These are phyloP conservation scores for Lyophyllum shimeji DNA, from an alignment of 768 basidiomycete genomes.

Conservation along the genomic window DNA sequence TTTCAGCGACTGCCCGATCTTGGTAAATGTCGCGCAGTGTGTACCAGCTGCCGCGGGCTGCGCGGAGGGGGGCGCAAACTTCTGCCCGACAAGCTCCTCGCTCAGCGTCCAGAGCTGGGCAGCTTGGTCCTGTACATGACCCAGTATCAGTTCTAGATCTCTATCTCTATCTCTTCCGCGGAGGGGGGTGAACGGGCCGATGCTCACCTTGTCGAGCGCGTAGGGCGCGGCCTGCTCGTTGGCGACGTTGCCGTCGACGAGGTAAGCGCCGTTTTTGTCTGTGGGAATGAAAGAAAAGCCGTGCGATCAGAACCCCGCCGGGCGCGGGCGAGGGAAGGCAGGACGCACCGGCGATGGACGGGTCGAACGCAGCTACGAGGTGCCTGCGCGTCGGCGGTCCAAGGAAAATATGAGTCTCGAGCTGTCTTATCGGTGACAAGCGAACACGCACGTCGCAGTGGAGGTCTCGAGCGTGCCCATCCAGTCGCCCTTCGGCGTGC, in stretches of 20 bases:
- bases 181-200: too few species aligned
- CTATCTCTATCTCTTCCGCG: too few species aligned
- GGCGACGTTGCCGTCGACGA: constrained; percentile 5
- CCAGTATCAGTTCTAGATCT: not conserved
- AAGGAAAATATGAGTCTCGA: not conserved
- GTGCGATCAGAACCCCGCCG: too few species aligned
- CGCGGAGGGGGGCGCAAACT: not conserved
- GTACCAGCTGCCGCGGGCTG: too few species aligned
- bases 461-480: constrained; percentile 1
- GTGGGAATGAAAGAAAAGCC: not conserved
- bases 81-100: constrained; percentile 15
- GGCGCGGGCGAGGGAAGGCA: too few species aligned
- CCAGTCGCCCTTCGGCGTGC: constrained; percentile 7
- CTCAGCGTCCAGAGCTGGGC: constrained; percentile 15
- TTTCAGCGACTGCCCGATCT: not conserved
- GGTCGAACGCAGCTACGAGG: constrained; percentile 8
- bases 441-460: constrained; percentile 7
- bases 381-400: not conserved
- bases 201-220: constrained; percentile 9
- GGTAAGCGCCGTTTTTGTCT: constrained; percentile 9
- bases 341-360: constrained; percentile 4
- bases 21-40: not conserved
- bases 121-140: constrained; percentile 3
- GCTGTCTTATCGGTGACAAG: too few species aligned
- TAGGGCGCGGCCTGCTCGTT: constrained; percentile 8